Percentiles rank a stretch among this genome's conserved stretches.
Evolutionary conservation across 2,329 filamentous ascomycete genomes (phyloP).

Genomic region (Diplodia scrobiculata): DNA sequence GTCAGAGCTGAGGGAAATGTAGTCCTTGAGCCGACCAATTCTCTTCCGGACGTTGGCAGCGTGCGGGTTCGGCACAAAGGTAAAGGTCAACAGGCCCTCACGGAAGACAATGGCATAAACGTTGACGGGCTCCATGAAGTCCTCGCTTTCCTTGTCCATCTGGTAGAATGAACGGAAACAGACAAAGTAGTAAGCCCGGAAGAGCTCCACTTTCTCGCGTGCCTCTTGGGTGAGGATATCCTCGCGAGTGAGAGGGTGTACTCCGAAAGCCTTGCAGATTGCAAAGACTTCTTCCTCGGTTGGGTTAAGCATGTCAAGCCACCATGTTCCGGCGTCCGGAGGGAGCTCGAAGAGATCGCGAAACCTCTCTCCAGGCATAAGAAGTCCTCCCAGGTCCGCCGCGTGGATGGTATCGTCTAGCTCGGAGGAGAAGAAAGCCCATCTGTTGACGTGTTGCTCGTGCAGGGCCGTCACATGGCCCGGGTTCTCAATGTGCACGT

Average conservation of each 20-base stretch:
- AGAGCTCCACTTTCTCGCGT: conserved; percentile 97
- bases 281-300: conserved; percentile 84
- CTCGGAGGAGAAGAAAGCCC: conserved; percentile 96
- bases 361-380: conserved; percentile 86
- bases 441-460: conserved; percentile 69
- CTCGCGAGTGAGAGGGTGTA: conserved; percentile 93
- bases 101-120: conserved; percentile 97
- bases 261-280: conserved; percentile 90
- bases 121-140: conserved; percentile 92
- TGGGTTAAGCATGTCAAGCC: conserved; percentile 91
- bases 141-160: conserved; percentile 72
- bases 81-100: conserved; percentile 92
- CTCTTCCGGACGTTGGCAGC: conserved; percentile 85
- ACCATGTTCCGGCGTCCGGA: conserved; percentile 85
- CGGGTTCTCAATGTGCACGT: conserved; percentile 40
- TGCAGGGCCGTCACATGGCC: conserved; percentile 39
- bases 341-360: conserved; percentile 79
- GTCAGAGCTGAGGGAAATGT: conserved; percentile 89
- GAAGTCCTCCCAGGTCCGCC: conserved; percentile 80
- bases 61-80: conserved; percentile 83
- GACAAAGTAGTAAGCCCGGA: conserved; percentile 96
- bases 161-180: conserved; percentile 94
- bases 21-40: conserved; percentile 90
- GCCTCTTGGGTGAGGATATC: conserved; percentile 95
- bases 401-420: conserved; percentile 93